Base-by-base conservation (phyloP, 345 rosid genomes). In the Gossypium mustelinum region DNA sequence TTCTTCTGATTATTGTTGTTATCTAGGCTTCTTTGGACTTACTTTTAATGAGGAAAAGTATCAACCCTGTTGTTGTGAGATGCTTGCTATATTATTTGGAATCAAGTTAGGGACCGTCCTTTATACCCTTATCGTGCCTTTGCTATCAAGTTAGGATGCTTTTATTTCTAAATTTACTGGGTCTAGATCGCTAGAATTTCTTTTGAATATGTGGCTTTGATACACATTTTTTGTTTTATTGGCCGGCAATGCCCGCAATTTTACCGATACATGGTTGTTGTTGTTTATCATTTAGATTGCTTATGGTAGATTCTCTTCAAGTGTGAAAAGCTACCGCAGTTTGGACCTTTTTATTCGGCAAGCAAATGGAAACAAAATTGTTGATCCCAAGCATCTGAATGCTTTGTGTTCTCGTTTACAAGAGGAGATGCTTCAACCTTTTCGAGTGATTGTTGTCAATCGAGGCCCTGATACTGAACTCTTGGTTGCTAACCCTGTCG, bases 391-490 rank as follows among this genome's bases (percentile, higher is more conserved):
- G 68, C 86, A 79, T 77, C 87, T 79, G 70, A 77, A 43, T 59
- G 85, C 60, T 70, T 73, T 91, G 45, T 84, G 89, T 75, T 84
- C 81, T 75, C 90, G 85, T 60, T 75, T 91, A 67, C 85, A 79
- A 73, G 85, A 81, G 73, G 92, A 87, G 82, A 89, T 89, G 80
- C 77, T 86, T 79, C 82, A 84, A 68, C 94, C 92, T 1, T 77
- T 91, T 77, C 68, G 92, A 63, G 90, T 89, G 43, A 79, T 81
- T 11, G 81, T 88, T 25, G 85, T 87, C 17, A 86, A 84, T 78
- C 81, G 94, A 62, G 97, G 94, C 55, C 97, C 90, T 50, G 94
- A 89, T 73, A 73, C 91, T 3, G 94, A 91, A 77, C 88, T 91
- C 14, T 45, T 89, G 76, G 88, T 88, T 44, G 92, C 94, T 9